These are phyloP conservation scores for Stephania yunnanensis DNA, from an alignment of 164 flowering plant genomes.

Conservation along the genomic window DNA sequence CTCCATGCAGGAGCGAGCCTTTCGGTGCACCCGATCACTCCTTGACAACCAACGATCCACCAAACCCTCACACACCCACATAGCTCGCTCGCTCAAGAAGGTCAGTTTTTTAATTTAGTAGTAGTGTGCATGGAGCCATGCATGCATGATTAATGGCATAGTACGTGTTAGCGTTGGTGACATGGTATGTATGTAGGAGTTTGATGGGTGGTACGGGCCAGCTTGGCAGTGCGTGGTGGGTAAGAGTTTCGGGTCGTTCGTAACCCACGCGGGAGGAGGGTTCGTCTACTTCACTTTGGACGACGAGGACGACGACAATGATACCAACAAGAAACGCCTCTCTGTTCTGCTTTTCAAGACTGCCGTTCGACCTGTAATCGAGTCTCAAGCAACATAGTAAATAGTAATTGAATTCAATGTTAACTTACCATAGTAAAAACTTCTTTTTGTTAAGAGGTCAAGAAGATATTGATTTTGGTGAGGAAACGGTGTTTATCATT, in stretches of 20 bases:
- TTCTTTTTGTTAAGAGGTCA: too few relatives aligned
- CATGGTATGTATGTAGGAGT: conserved; percentile 6
- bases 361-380: conserved; percentile 12
- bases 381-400: too few relatives aligned
- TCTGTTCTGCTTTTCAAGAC: conserved; percentile 15
- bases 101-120: not conserved
- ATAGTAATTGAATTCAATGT: too few relatives aligned
- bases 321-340: not conserved
- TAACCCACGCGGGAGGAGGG: conserved; percentile 16
- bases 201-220: conserved; percentile 13
- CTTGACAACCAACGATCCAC: not conserved
- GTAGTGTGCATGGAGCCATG: not conserved
- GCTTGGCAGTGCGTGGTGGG: conserved; percentile 20
- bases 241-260: conserved; percentile 18
- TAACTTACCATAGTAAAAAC: too few relatives aligned
- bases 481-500: too few relatives aligned
- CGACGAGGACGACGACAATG: not conserved
- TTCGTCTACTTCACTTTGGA: conserved; percentile 15
- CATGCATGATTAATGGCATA: not conserved
- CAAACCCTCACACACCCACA: not conserved
- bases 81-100: conserved; percentile 15
- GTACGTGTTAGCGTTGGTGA: not conserved
- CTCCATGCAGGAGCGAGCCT: conserved; percentile 13
- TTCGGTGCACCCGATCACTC: conserved; percentile 4
- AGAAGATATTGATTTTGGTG: too few relatives aligned